Percentiles rank a stretch among this genome's conserved stretches.
Evolutionary conservation across 768 basidiomycete species (phyloP).

Genomic region (Leccinum barrowsii): DNA sequence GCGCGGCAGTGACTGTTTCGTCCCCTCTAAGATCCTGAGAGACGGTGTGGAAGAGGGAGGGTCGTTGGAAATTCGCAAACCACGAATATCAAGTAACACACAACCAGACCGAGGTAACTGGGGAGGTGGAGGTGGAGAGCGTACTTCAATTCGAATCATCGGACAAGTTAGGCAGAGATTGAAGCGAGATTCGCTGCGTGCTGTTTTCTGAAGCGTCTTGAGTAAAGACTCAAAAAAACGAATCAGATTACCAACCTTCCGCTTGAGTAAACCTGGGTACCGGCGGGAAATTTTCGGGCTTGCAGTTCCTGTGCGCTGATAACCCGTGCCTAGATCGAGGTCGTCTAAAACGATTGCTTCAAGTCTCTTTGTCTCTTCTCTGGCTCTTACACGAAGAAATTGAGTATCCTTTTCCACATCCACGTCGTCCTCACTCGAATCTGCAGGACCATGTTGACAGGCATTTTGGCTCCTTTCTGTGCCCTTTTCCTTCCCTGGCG

Average conservation of each 20-base stretch:
- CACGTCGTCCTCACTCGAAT: constrained; percentile 10
- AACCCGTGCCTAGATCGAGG: constrained; percentile 50
- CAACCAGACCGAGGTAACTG: constrained; percentile 60
- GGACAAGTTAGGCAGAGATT: constrained; percentile 41
- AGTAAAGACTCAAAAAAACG: constrained; percentile 1
- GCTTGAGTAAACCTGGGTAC: constrained; percentile 1
- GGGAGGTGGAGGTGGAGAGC: constrained; percentile 56
- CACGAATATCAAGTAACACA: constrained; percentile 60
- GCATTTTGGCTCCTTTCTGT: background rate
- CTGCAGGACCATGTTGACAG: constrained; percentile 2
- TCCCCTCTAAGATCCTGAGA: constrained; percentile 30
- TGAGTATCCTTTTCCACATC: constrained; percentile 15
- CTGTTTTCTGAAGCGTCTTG: constrained; percentile 8
- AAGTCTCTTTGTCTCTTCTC: constrained; percentile 41
- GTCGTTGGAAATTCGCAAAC: constrained; percentile 39
- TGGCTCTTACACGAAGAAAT: constrained; percentile 16
- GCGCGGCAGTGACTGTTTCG: background rate
- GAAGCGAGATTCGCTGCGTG: constrained; percentile 4
- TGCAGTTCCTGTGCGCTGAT: constrained; percentile 24
- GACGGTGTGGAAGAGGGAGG: constrained; percentile 15
- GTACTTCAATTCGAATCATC: constrained; percentile 63
- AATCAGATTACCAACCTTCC: constrained; percentile 15
- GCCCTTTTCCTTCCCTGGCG: constrained; percentile 1
- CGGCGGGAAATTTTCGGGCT: constrained; percentile 6
- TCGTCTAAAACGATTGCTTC: constrained; percentile 58